These are phyloP conservation scores for Citrus cavaleriei DNA, from an alignment of 345 rosid species.

Conservation along the genomic window DNA sequence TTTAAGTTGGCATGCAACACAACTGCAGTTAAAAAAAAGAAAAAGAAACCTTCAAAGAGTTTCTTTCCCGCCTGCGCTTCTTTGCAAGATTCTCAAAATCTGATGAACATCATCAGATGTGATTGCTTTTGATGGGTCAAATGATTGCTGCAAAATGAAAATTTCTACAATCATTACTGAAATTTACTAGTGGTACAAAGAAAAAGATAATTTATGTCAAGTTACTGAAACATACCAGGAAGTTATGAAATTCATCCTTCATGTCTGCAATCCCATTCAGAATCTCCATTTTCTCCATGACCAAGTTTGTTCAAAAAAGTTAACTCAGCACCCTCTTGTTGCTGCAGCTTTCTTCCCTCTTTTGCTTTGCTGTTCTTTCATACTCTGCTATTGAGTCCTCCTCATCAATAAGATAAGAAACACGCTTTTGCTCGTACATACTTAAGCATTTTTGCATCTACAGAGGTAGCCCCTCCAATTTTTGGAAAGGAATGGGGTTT, in stretches of 20 bases:
- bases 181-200: not conserved
- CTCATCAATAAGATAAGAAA: conserved; percentile 63
- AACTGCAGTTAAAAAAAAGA: not conserved
- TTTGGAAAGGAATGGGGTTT: conserved; percentile 74
- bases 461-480: conserved; percentile 84
- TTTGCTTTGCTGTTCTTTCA: conserved; percentile 81
- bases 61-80: conserved; percentile 65
- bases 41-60: not conserved
- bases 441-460: conserved; percentile 69
- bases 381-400: conserved; percentile 91
- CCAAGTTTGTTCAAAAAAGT: conserved; percentile 65
- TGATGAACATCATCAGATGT: conserved; percentile 76
- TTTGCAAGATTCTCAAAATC: conserved; percentile 85
- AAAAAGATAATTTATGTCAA: not conserved
- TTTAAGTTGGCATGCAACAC: not conserved
- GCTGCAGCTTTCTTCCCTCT: conserved; percentile 86
- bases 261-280: conserved; percentile 84
- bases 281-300: conserved; percentile 89
- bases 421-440: conserved; percentile 54
- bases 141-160: conserved; percentile 49
- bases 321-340: conserved; percentile 69
- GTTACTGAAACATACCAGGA: conserved; percentile 52
- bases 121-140: conserved; percentile 80
- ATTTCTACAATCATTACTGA: not conserved
- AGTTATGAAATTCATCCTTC: conserved; percentile 59